A percentile compares a stretch with the other conserved stretches of the same genome.
Conservation (phyloP, 2,329 filamentous ascomycete genomes). For the Akanthomyces uredinophilus region DNA sequence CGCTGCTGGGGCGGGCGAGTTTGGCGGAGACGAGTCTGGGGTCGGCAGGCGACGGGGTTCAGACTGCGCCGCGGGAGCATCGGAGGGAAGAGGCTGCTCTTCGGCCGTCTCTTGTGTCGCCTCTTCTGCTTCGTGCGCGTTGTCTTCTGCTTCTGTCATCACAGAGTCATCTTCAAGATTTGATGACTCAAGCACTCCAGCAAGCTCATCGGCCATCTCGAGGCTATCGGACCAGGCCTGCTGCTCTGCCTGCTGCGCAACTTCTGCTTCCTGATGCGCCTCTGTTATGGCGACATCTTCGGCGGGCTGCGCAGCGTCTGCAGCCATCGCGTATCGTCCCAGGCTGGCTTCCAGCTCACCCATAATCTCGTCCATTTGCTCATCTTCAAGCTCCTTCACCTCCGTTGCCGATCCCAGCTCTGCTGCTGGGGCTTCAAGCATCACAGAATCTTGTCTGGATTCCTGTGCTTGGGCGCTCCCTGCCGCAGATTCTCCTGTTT, state of each 20-base stretch:
- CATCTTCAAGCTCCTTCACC: slow-evolving; percentile 15
- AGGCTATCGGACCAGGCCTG: background rate
- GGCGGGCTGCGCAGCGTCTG: background rate
- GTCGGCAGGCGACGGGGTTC: background rate
- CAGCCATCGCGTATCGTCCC: background rate
- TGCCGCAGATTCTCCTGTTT: background rate
- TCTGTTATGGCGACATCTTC: background rate
- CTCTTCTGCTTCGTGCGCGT: slow-evolving; percentile 13
- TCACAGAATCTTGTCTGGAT: slow-evolving; percentile 24
- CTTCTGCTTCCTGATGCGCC: background rate
- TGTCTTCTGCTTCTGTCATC: slow-evolving; percentile 2
- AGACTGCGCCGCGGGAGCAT: background rate
- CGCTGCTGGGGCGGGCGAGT: background rate
- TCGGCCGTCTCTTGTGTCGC: slow-evolving; percentile 18
- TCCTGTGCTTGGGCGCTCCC: background rate
- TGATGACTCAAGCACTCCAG: background rate
- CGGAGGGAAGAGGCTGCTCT: slow-evolving; percentile 12
- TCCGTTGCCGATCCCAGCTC: slow-evolving; percentile 14
- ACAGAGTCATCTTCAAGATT: slow-evolving; percentile 7
- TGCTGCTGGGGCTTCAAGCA: slow-evolving; percentile 53
- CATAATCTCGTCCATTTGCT: slow-evolving; percentile 6
- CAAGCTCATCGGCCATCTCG: background rate
- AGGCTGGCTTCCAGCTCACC: slow-evolving; percentile 2
- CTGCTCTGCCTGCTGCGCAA: background rate
- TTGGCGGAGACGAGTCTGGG: background rate